Conservation (phyloP, 768 basidiomycete genomes). For the Mrakia blollopis region DNA sequence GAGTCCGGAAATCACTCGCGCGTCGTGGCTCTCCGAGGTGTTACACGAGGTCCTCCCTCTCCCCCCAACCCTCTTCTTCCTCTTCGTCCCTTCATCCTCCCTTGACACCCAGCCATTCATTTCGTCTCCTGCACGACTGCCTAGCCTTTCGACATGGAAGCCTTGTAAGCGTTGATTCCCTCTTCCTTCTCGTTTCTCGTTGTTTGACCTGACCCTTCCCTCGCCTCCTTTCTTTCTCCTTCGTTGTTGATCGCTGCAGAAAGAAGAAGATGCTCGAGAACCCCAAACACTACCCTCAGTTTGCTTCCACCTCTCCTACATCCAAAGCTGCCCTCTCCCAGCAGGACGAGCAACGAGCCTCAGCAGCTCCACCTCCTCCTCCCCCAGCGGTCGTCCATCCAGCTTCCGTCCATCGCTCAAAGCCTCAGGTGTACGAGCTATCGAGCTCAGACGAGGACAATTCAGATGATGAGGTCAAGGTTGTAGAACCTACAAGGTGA, state of each 20-base stretch:
- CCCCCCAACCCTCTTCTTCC: no score
- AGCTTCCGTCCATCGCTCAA: constrained; percentile 9
- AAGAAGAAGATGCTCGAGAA: constrained; percentile 24
- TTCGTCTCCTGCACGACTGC: no score
- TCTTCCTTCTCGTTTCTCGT: background rate
- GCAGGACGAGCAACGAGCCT: background rate
- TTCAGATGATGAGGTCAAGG: constrained; percentile 9
- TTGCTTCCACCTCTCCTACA: background rate
- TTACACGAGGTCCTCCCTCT: no score
- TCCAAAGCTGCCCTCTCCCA: background rate
- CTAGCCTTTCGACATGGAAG: background rate
- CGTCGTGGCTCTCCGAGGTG: no score
- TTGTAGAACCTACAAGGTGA: background rate
- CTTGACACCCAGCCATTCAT: no score
- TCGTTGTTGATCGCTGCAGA: background rate
- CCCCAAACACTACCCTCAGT: constrained; percentile 21
- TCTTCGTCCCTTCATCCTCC: no score
- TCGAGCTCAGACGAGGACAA: constrained; percentile 13
- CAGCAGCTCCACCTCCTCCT: background rate
- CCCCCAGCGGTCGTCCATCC: background rate
- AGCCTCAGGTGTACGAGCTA: constrained; percentile 1
- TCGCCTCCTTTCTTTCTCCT: background rate
- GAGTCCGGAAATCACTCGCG: no score
- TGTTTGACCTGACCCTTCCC: background rate
- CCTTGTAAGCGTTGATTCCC: background rate